Evolutionary conservation across 2,329 filamentous ascomycete genomes (phyloP).

Genomic region (Phialophora chinensis): DNA sequence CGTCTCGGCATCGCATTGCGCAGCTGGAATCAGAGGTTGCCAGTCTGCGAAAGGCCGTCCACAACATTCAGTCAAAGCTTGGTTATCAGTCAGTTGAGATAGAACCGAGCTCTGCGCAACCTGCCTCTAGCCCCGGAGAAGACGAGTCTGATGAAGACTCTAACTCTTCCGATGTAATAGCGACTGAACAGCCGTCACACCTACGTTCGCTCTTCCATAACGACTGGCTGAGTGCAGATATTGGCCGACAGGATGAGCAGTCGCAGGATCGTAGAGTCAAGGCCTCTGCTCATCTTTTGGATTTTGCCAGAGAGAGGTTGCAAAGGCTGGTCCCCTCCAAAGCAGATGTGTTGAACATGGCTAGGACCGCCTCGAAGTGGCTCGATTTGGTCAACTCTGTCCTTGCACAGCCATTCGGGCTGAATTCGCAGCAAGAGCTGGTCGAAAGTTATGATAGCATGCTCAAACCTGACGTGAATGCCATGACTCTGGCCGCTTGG

Average conservation of each 20-base stretch:
- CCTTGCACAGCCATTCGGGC: conserved; percentile 18
- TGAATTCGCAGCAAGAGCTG: conserved; percentile 25
- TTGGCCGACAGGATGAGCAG: conserved; percentile 5
- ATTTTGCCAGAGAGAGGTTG: conserved; percentile 23
- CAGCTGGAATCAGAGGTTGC: conserved; percentile 29
- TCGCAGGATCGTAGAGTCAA: conserved; percentile 14
- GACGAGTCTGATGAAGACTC: conserved; percentile 27
- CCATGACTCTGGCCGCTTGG: conserved; percentile 27
- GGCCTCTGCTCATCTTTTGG: conserved; percentile 20
- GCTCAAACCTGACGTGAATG: conserved; percentile 20
- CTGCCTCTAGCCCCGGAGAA: conserved; percentile 6
- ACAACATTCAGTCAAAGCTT: conserved; percentile 25
- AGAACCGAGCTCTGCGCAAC: conserved; percentile 1
- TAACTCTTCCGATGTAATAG: conserved; percentile 23
- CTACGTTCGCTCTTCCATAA: conserved; percentile 30
- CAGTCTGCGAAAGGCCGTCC: conserved; percentile 22
- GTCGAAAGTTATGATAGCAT: conserved; percentile 24
- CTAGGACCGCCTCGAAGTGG: conserved; percentile 15
- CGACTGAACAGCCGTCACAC: conserved; percentile 24
- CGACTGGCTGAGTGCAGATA: conserved; percentile 26
- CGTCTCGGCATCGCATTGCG: conserved; percentile 26
- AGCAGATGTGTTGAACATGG: conserved; percentile 19
- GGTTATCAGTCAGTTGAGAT: conserved; percentile 10
- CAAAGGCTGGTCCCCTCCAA: conserved; percentile 27
- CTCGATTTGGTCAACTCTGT: conserved; percentile 17